phyloP scores from a whole-genome alignment of 192 early-diverging fungal species.

The Phycomyces blakesleeanus region DNA sequence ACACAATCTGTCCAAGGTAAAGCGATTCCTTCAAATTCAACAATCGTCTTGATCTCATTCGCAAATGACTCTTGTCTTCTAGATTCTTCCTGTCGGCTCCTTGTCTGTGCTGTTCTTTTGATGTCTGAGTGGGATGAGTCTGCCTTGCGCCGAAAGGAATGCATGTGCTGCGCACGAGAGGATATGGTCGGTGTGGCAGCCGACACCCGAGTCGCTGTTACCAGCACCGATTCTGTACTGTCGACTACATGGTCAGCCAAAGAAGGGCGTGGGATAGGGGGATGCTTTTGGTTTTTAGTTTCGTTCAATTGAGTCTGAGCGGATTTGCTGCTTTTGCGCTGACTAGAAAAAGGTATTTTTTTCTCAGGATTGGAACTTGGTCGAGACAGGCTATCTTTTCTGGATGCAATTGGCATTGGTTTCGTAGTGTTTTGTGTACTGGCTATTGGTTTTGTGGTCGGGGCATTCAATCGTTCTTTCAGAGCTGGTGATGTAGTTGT shows the following conservation, averaged over 20 bases:
- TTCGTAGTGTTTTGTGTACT: too few species aligned
- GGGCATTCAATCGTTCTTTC: too few species aligned
- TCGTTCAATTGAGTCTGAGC: too few species aligned
- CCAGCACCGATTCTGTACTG: background rate
- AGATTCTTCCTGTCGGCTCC: background rate
- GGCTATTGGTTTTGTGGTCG: too few species aligned
- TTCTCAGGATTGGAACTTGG: too few species aligned
- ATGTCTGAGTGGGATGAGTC: background rate
- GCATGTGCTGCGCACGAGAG: background rate
- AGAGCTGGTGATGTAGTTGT: too few species aligned
- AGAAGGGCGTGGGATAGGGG: too few species aligned
- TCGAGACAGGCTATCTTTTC: too few species aligned
- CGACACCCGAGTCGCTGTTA: background rate
- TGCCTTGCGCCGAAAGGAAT: background rate
- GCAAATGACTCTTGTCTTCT: background rate
- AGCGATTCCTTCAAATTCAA: background rate
- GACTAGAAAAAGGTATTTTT: too few species aligned
- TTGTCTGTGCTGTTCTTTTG: background rate
- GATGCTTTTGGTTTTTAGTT: too few species aligned
- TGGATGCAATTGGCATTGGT: too few species aligned
- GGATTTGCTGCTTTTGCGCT: too few species aligned
- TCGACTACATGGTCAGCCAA: background rate
- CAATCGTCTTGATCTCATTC: background rate
- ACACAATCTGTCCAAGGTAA: conserved; percentile 1
- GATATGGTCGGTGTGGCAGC: background rate